These are phyloP conservation scores for Elymus sibiricus DNA, from an alignment of 176 grass and related monocot genomes.

Conservation along the genomic window DNA sequence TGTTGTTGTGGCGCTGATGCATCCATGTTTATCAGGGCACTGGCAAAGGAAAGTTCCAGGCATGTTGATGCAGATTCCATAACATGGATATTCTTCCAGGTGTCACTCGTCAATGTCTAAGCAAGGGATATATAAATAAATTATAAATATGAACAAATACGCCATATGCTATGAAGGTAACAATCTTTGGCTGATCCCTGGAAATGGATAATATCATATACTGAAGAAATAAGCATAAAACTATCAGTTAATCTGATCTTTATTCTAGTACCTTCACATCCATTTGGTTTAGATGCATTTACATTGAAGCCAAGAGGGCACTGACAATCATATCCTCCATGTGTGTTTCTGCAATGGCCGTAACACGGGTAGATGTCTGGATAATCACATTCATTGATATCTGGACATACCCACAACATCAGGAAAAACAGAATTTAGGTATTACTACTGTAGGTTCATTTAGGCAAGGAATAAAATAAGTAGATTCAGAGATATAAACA, in stretches of 20 bases:
- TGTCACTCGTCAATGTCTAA: constrained; percentile 1
- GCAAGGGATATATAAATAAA: neutral
- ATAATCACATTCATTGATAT: constrained; percentile 24
- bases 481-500: neutral
- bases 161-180: neutral
- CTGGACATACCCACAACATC: neutral
- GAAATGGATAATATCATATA: neutral
- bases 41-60: neutral
- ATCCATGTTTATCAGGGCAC: neutral
- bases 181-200: neutral
- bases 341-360: neutral
- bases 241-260: neutral
- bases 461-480: neutral
- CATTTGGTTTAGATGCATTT: neutral
- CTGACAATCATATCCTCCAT: neutral
- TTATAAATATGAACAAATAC: neutral
- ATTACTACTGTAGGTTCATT: neutral
- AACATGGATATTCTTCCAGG: neutral
- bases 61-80: neutral
- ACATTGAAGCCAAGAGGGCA: constrained; percentile 7
- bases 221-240: neutral
- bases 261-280: constrained; percentile 21
- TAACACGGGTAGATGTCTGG: constrained; percentile 14
- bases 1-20: neutral
- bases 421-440: neutral